Evolutionary conservation across 257 asterid genomes (phyloP), one percentile per base, ranked within the genome.

Genomic region (Datura wrightii): DNA sequence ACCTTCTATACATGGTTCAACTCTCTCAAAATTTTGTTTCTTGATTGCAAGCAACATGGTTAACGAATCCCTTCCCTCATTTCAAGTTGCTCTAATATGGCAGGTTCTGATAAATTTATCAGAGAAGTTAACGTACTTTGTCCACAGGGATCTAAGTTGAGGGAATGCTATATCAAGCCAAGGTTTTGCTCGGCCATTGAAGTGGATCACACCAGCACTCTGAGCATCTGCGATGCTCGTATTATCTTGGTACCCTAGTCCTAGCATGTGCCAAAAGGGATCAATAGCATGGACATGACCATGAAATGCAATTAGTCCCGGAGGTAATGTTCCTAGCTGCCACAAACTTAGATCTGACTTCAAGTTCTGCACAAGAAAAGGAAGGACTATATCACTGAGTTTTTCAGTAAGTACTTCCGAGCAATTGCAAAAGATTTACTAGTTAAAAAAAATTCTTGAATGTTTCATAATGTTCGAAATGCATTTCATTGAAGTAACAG

Each of bases 251-350:
- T 96, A 96, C 8, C 99, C 99, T 6, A 96, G 92, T 84, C 99
- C 99, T 53, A 96, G 89, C 97, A 94, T 94, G 93, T 94, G 99
- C 99, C 99, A 94, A 76, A 93, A 93, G 42, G 98, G 94, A 71
- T 93, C 91, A 14, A 96, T 96, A 15, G 48, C 18, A 5, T 91
- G 95, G 83, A 94, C 94, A 67, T 96, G 97, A 42, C 98, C 95
- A 9, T 89, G 98, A 86, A 96, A 96, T 56, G 98, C 98, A 67
- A 96, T 96, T 46, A 96, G 91, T 46, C 98, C 98, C 0, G 99
- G 99, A 84, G 99, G 99, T 80, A 96, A 86, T 36, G 99, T 96
- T 74, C 99, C 99, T 56, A 96, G 93, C 89, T 96, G 99, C 99
- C 99, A 96, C 89, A 96, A 90, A 89, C 99, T 96, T 67, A 94